Base-by-base conservation (phyloP, 2,329 filamentous ascomycete genomes). In the Parastagonospora nodorum region DNA sequence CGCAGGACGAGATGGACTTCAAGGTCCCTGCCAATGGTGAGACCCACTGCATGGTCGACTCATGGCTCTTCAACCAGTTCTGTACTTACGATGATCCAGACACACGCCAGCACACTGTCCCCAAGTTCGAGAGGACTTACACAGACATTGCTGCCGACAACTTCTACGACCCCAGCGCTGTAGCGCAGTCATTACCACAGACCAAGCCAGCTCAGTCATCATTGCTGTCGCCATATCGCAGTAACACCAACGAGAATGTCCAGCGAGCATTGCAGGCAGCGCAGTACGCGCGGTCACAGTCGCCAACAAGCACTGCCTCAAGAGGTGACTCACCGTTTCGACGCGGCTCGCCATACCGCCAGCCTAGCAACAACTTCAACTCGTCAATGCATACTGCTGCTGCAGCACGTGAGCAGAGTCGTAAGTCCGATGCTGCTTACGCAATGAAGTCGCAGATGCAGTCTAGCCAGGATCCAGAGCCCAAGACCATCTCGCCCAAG, bases 401-500 rank as follows among this genome's bases (percentile, higher is more conserved):
- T 52, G 80, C 82, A 11, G 77, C 85, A 64, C 78, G 86, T 32
- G 85, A 88, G 67, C 81, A 85, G 58, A 86, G 86, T 64, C 80
- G 82, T 5, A 81, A 84, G 62, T 82, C 83, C 36, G 85, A 87
- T 51, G 81, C 81, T 57, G 67, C 69, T 53, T 74, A 78, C 56
- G 72, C 74, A 9, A 72, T 74, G 53, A 74, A 75, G 56, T 60
- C 74, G 27, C 72, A 71, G 42, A 67, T 74, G 58, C 68, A 71
- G 41, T 67, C 72, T 42, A 63, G 55, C 45, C 71, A 80, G 19
- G 72, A 75, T 53, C 64, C 77, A 37, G 61, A 74, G n/a, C 81
- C 85, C 1, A 90, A 90, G 74, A 96, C 93, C 0, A 96, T 99
- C 40, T 97, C 93, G 1, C 94, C 93, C 19, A 95, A 96, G 75